These are phyloP conservation scores for Barnettozyma pratensis DNA, from an alignment of 805 yeast genomes.

Conservation along the genomic window DNA sequence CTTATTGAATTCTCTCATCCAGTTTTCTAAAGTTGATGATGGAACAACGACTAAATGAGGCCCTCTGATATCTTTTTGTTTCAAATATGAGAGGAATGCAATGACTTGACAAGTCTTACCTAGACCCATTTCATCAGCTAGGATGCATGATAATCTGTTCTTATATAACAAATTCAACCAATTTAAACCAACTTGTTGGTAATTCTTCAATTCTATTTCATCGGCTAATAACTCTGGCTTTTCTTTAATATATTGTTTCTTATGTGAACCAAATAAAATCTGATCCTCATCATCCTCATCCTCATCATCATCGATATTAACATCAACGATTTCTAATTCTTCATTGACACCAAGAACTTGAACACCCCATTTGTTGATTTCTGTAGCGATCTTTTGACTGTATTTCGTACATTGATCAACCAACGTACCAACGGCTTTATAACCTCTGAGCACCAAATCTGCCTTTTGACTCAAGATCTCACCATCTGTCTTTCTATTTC, in stretches of 20 bases:
- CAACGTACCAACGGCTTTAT: slow-evolving; percentile 91
- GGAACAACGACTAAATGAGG: slow-evolving; percentile 96
- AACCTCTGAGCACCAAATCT: slow-evolving; percentile 70
- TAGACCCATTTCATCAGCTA: slow-evolving; percentile 98
- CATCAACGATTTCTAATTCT: slow-evolving; percentile 61
- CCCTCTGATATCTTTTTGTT: slow-evolving; percentile 58
- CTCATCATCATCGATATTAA: slow-evolving; percentile 29
- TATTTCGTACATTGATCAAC: slow-evolving; percentile 77
- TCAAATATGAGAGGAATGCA: slow-evolving; percentile 81
- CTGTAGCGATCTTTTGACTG: slow-evolving; percentile 64
- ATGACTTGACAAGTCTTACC: slow-evolving; percentile 98
- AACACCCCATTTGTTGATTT: slow-evolving; percentile 88
- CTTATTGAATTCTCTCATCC: slow-evolving; percentile 91
- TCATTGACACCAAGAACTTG: slow-evolving; percentile 56
- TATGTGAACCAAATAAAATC: slow-evolving; percentile 20
- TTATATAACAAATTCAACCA: slow-evolving; percentile 84
- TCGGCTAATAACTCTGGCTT: slow-evolving; percentile 67
- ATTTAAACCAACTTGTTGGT: slow-evolving; percentile 95
- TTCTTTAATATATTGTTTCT: slow-evolving; percentile 48
- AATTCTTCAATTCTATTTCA: slow-evolving; percentile 69
- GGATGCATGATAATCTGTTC: slow-evolving; percentile 78
- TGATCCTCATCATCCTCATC: slow-evolving; percentile 28
- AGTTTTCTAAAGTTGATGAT: slow-evolving; percentile 91
- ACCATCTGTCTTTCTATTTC: slow-evolving; percentile 56
- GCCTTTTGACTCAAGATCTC: slow-evolving; percentile 69